These are phyloP conservation scores for Corrigiola litoralis DNA, from an alignment of 179 eudicot species.

Conservation along the genomic window DNA sequence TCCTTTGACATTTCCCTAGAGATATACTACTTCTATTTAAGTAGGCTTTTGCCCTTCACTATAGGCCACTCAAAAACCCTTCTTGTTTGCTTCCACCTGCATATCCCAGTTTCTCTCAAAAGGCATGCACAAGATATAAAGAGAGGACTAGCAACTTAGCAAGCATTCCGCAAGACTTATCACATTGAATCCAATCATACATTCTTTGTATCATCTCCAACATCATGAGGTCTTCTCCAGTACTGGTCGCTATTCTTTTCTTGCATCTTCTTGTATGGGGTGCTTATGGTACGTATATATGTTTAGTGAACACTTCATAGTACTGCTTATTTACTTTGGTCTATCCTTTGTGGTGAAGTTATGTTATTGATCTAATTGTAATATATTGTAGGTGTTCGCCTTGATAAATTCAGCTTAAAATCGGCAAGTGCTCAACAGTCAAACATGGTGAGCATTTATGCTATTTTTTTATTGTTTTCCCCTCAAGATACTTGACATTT, in stretches of 20 bases:
- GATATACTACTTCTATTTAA: conserved; percentile 8
- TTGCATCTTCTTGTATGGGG: conserved; percentile 14
- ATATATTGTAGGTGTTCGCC: conserved; percentile 19
- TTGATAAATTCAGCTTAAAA: conserved; percentile 10
- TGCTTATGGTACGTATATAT: conserved; percentile 17
- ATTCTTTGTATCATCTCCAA: no score
- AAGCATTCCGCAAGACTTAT: not conserved
- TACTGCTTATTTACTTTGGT: no score
- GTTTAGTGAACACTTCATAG: no score
- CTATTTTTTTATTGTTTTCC: not conserved
- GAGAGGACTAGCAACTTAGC: no score
- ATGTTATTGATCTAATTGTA: no score
- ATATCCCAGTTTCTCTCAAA: not conserved
- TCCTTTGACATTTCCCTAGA: not conserved
- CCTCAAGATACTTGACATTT: no score
- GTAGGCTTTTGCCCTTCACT: not conserved
- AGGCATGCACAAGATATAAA: not conserved
- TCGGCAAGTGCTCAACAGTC: not conserved
- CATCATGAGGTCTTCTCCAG: conserved; percentile 12
- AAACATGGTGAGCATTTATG: not conserved
- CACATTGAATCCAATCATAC: not conserved
- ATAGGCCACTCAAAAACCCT: not conserved
- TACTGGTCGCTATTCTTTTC: conserved; percentile 10
- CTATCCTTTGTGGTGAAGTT: no score
- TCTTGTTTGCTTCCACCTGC: not conserved